Base-by-base conservation (phyloP, 2,329 filamentous ascomycete species). In the Gaeumannomyces tritici region DNA sequence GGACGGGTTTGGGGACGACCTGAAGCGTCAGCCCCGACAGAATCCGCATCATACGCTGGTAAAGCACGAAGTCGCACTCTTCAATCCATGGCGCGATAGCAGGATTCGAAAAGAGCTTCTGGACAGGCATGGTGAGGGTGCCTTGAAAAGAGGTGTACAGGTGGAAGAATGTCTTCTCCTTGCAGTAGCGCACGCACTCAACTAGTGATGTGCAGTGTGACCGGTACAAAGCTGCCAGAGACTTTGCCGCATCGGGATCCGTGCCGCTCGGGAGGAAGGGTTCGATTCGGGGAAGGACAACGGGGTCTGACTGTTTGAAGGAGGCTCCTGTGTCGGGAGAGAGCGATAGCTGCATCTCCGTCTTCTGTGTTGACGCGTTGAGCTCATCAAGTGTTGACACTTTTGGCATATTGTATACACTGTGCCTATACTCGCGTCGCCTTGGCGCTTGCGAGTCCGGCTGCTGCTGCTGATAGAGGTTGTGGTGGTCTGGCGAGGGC, bases 151-250 rank as follows among this genome's bases (percentile, higher is more conserved):
- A 95, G 7, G 90, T 93, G 73, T 96, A 96, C 21, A 97, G 84
- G 67, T 96, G 91, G 73, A 96, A 96, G 73, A 99, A 96, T 8
- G 92, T 93, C 76, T 96, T 96, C 74, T 97, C 91, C 71, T 95
- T 96, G 80, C 93, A 97, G 73, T 91, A 98, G 33, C 95, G 89
- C 65, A 99, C 92, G 69, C 91, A 93, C 74, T 99, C 95, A 35
- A 99, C 89, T 6, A 99, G 83, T 0, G 93, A 97, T 18, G 95
- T 97, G 73, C 93, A 96, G 72, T 98, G 93, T 3, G 93, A 95
- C 60, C 92, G 87, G 72, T 99, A 99, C 28, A 98, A 81, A 5
- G 93, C 93, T 51, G 87, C 86, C 27, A 99, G 79, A 4, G 92
- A 93, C 69, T 90, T 90, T 29, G 92, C 93, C 9, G 92, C 89